A percentile compares a stretch with the other conserved stretches of the same genome.
These are phyloP conservation scores for Naganishia antarctica DNA, from an alignment of 768 basidiomycete species.

Conservation along the genomic window DNA sequence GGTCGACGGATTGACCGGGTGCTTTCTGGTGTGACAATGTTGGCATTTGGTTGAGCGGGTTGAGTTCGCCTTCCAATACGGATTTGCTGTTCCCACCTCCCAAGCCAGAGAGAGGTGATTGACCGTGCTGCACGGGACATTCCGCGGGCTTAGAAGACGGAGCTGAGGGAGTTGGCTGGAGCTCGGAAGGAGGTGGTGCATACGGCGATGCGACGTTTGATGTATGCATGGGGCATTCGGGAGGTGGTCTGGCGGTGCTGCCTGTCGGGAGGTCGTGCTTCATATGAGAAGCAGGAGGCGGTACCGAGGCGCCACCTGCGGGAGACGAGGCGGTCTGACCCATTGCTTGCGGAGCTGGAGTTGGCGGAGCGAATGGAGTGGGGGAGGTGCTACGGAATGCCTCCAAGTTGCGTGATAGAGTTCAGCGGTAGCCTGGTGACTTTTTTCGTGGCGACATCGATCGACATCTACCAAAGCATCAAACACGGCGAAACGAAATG, in stretches of 20 bases:
- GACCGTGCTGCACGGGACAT: conserved; percentile 51
- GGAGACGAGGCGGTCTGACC: conserved; percentile 24
- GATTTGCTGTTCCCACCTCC: background rate
- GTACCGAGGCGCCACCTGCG: conserved; percentile 1
- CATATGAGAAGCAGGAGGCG: background rate
- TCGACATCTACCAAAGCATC: no score
- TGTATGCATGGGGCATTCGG: conserved; percentile 33
- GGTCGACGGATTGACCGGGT: conserved; percentile 56
- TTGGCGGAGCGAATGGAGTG: no score
- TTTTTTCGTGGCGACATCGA: no score
- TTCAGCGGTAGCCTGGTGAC: no score
- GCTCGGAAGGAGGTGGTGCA: conserved; percentile 9
- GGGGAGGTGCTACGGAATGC: no score
- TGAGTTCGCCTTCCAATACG: conserved; percentile 51
- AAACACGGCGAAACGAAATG: no score
- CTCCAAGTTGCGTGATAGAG: no score
- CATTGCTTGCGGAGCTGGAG: no score
- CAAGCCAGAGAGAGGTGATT: conserved; percentile 15
- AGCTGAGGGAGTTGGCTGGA: conserved; percentile 16
- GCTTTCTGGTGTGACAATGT: conserved; percentile 65
- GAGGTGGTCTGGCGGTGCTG: conserved; percentile 25
- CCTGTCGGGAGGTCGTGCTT: conserved; percentile 6
- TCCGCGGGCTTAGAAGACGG: conserved; percentile 37
- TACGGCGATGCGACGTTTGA: conserved; percentile 23
- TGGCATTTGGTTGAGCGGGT: conserved; percentile 83